Conservation (phyloP, 2,329 filamentous ascomycete species). For the Fusarium sp. region DNA sequence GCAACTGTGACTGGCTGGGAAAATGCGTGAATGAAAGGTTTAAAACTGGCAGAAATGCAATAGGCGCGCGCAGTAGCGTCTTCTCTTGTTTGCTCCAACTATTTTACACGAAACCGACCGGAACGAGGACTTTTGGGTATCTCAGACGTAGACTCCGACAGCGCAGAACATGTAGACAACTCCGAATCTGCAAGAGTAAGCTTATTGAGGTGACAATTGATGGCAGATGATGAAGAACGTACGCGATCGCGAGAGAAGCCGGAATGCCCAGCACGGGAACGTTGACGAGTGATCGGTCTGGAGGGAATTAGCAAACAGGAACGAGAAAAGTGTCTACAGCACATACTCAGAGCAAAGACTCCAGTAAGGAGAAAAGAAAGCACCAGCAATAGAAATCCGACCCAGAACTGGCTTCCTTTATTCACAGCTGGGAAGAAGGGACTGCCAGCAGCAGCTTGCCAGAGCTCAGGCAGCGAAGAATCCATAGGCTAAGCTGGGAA, state of each 20-base stretch:
- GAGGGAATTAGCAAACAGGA: constrained; percentile 33
- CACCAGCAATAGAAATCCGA: constrained; percentile 81
- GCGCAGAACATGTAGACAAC: constrained; percentile 99
- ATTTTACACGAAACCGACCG: constrained; percentile 51
- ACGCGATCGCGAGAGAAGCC: constrained; percentile 91
- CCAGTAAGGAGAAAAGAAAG: constrained; percentile 78
- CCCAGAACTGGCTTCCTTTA: constrained; percentile 85
- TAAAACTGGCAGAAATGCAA: constrained; percentile 43
- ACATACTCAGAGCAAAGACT: constrained; percentile 86
- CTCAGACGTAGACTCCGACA: constrained; percentile 96
- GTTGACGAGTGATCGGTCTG: constrained; percentile 84
- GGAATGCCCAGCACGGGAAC: constrained; percentile 83
- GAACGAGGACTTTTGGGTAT: constrained; percentile 55
- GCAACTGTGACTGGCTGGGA: constrained; percentile 13
- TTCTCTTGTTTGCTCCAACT: constrained; percentile 52
- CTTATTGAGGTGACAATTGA: constrained; percentile 5
- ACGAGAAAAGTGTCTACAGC: not conserved
- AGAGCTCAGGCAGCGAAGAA: constrained; percentile 86
- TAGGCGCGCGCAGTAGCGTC: constrained; percentile 46
- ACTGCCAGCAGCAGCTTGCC: constrained; percentile 90
- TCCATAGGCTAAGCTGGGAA: constrained; percentile 67
- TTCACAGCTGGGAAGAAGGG: constrained; percentile 83
- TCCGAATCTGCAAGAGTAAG: constrained; percentile 73
- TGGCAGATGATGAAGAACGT: constrained; percentile 53
- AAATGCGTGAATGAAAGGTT: constrained; percentile 22